A percentile compares a stretch with the other conserved stretches of the same genome.
These are phyloP conservation scores for Aspergillus sclerotiicarbonarius DNA, from an alignment of 495 filamentous ascomycete species.

Conservation along the genomic window DNA sequence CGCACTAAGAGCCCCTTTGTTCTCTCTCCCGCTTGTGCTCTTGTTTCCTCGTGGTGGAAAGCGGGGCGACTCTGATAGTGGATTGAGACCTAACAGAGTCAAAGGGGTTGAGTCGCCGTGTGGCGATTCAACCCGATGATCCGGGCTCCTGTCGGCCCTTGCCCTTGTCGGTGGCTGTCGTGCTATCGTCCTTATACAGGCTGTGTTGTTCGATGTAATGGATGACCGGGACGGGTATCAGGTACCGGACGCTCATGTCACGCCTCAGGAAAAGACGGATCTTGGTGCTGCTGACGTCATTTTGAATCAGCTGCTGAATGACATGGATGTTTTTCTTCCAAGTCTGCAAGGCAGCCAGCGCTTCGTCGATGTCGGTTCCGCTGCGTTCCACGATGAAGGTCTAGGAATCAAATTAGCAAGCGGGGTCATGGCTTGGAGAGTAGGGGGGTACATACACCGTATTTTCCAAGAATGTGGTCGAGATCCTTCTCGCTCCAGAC, in stretches of 20 bases:
- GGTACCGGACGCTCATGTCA: conserved; percentile 72
- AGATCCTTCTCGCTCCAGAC: conserved; percentile 84
- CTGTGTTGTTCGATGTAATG: conserved; percentile 74
- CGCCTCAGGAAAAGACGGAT: conserved; percentile 79
- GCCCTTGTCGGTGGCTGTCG: conserved; percentile 37
- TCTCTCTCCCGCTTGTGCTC: neutral
- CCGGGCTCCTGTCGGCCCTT: conserved; percentile 23
- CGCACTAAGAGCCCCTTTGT: neutral
- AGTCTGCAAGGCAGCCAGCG: conserved; percentile 68
- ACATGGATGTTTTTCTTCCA: conserved; percentile 80
- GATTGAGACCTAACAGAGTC: neutral
- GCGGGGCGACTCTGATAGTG: neutral
- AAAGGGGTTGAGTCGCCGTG: neutral
- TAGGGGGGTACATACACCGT: conserved; percentile 52
- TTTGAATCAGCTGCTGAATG: conserved; percentile 85
- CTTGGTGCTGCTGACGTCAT: conserved; percentile 87
- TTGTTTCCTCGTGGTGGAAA: neutral
- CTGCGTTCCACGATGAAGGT: conserved; percentile 86
- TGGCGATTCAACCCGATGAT: conserved; percentile 11
- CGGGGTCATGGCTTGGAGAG: neutral
- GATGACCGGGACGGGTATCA: conserved; percentile 65
- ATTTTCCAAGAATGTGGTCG: conserved; percentile 80
- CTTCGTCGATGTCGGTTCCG: conserved; percentile 87
- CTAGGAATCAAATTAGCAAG: conserved; percentile 19
- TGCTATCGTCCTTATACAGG: conserved; percentile 67